These are phyloP conservation scores for Trametes sp. DNA, from an alignment of 1,284 basidiomycete species.

Conservation along the genomic window DNA sequence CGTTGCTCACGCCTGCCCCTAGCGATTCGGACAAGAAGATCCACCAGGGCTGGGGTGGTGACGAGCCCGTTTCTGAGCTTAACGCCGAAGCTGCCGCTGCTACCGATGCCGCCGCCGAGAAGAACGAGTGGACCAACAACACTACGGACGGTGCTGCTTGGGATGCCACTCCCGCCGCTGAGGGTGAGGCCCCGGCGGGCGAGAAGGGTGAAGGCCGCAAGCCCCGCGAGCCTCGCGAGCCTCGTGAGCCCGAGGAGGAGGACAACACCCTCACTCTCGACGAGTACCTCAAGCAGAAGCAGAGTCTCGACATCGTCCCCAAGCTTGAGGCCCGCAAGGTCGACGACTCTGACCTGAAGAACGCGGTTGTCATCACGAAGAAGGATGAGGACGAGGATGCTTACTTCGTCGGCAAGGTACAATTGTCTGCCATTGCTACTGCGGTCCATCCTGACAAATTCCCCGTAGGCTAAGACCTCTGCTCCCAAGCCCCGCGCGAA, in stretches of 20 bases:
- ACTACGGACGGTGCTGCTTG: conserved; percentile 47
- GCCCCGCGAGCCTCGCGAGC: conserved; percentile 40
- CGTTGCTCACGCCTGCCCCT: conserved; percentile 16
- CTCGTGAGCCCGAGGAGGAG: conserved; percentile 79
- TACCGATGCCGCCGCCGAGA: conserved; percentile 46
- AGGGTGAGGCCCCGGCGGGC: conserved; percentile 45
- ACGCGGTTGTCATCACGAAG: conserved; percentile 66
- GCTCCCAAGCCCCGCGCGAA: conserved; percentile 69
- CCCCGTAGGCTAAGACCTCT: conserved; percentile 56
- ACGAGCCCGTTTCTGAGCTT: conserved; percentile 81
- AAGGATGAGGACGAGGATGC: conserved; percentile 63
- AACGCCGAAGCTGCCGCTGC: conserved; percentile 71
- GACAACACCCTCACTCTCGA: conserved; percentile 92
- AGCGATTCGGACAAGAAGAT: conserved; percentile 94
- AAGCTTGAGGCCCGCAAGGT: conserved; percentile 78
- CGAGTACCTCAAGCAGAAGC: conserved; percentile 82
- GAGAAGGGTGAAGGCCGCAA: conserved; percentile 50
- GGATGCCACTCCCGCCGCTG: conserved; percentile 46
- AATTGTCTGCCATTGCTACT: conserved; percentile 15
- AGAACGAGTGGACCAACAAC: conserved; percentile 53
- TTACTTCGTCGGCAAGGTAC: conserved; percentile 82
- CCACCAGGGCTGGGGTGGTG: conserved; percentile 91
- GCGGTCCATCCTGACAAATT: neutral
- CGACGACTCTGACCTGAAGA: conserved; percentile 67
- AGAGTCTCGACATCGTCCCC: conserved; percentile 61